Conservation (phyloP, 257 asterid genomes). For the Solanum tarijense region DNA sequence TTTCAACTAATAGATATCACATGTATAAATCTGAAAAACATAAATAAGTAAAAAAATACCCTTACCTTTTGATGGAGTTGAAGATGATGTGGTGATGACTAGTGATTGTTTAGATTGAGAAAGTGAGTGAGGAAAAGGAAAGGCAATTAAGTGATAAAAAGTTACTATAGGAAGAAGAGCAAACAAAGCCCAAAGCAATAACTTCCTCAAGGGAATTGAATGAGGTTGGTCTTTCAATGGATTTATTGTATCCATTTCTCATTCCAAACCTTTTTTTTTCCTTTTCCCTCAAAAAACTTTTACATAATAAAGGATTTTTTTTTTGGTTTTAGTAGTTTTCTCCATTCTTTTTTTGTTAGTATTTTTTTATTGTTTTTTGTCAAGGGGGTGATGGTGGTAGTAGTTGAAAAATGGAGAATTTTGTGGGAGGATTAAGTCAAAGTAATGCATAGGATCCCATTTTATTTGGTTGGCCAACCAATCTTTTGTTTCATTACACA, state of each 20-base stretch:
- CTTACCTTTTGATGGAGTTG: background rate
- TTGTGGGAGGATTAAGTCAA: conserved; percentile 18
- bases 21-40: background rate
- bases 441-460: conserved; percentile 11
- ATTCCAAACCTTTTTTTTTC: background rate
- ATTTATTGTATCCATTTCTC: background rate
- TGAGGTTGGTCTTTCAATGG: background rate
- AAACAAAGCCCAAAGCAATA: background rate
- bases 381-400: background rate
- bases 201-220: background rate
- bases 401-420: background rate
- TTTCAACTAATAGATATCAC: background rate
- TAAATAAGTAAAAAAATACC: background rate
- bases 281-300: background rate
- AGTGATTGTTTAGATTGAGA: background rate
- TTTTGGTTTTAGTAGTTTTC: background rate
- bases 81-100: background rate
- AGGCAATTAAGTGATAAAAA: background rate
- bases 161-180: background rate
- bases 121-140: background rate
- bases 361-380: background rate
- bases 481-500: background rate
- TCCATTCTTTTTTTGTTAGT: background rate
- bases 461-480: conserved; percentile 21
- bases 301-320: background rate